Evolutionary conservation across 1,139 yeast species (phyloP), one percentile per base, ranked within the genome.

Genomic region (Torulaspora globosa): DNA sequence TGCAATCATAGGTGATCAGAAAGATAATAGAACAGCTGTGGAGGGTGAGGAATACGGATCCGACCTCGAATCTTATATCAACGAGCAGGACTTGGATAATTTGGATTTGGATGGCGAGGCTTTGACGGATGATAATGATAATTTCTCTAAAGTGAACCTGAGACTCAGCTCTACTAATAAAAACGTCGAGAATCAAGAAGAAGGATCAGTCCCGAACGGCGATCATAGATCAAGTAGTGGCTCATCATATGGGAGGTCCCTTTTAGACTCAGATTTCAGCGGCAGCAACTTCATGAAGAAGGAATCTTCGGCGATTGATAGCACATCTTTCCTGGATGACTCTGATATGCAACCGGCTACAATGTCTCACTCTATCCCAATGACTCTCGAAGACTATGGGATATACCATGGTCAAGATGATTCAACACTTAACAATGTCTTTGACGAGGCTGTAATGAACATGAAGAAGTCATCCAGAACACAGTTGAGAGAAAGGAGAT

Each of bases 241-340:
- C 2, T 68, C 71, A 0, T 69, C 72, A 1, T 66, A 67, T 50
- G 72, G 70, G 35, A 67, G 63, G 27, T 59, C 72, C 1, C 45
- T 69, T 6, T 45, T 69, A 19, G 72, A 66, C 32, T 70, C 72
- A 0, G 74, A 70, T 35, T 66, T 59, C 46, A 65, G 68, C 18
- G 67, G 60, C 15, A 67, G 61, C 27, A 68, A 44, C 6, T 57
- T 54, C 8, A 53, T 44, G 14, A 57, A 59, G 24, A 49, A 52
- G 1, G 52, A 54, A 3, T 56, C 53, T 24, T 58, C 60, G 8
- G 54, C 49, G 7, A 45, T 43, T 24, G 51, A 50, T 19, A 58
- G 52, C 29, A 49, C 41, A 26, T 46, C 54, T 15, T 41, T 50
- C 21, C 47, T 53, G 2, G 46, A 51, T 5, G 58, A 48, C 18